A percentile compares a stretch with the other conserved stretches of the same genome.
Conservation (phyloP, 495 filamentous ascomycete genomes). For the Neurospora discreta region DNA sequence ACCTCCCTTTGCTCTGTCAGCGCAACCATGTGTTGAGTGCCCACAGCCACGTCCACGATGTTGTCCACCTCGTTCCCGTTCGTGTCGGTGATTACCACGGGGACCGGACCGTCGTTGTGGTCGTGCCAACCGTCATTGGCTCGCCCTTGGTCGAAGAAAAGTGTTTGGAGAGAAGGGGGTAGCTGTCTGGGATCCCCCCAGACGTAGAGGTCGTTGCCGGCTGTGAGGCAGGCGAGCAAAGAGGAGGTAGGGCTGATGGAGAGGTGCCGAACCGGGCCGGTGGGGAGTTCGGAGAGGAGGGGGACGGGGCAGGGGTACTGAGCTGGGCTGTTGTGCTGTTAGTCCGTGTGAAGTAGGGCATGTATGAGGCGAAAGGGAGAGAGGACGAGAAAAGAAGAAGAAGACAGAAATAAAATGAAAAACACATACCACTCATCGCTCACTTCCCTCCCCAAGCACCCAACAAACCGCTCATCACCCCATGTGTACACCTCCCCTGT, state of each 20-base stretch:
- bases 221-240: conserved; percentile 44
- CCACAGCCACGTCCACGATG: conserved; percentile 47
- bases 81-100: conserved; percentile 25
- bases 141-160: neutral
- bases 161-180: neutral
- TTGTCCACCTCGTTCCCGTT: conserved; percentile 7
- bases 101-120: conserved; percentile 16
- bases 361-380: neutral
- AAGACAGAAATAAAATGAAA: too few relatives aligned
- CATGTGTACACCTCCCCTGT: conserved; percentile 45
- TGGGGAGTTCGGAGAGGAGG: conserved; percentile 39
- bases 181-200: conserved; percentile 40
- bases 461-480: conserved; percentile 46
- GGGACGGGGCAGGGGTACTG: conserved; percentile 30
- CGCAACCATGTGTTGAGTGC: conserved; percentile 45
- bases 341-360: neutral
- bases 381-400: neutral
- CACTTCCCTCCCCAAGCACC: conserved; percentile 35
- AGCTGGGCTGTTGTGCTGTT: conserved; percentile 23
- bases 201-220: conserved; percentile 47
- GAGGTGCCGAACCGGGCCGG: conserved; percentile 41
- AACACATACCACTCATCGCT: conserved; percentile 2
- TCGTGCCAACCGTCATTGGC: neutral
- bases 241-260: conserved; percentile 37
- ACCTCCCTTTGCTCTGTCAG: conserved; percentile 39